phyloP scores from a whole-genome alignment of 2,329 filamentous ascomycete species.

The Xylariaceae sp. region DNA sequence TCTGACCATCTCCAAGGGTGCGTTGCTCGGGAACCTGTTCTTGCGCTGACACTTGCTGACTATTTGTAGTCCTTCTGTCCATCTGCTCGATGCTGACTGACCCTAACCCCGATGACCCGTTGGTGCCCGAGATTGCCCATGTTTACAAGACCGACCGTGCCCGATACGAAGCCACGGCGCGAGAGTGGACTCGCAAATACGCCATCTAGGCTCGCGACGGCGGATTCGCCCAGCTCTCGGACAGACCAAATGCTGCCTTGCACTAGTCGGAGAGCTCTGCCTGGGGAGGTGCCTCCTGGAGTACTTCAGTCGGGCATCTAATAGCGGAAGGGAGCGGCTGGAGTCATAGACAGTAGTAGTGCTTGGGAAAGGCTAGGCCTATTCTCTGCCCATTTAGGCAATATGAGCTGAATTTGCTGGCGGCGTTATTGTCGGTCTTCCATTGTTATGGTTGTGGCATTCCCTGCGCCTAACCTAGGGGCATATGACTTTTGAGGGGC shows the following conservation, averaged over 20 bases:
- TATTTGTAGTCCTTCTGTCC: conserved; percentile 71
- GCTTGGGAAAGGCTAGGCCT: conserved; percentile 11
- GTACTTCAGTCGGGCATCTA: no score
- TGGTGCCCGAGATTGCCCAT: conserved; percentile 97
- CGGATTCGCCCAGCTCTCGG: no score
- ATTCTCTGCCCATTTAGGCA: conserved; percentile 17
- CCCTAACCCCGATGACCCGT: conserved; percentile 96
- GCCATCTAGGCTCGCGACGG: conserved; percentile 69
- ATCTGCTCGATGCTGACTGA: conserved; percentile 99
- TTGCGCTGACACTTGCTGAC: neutral
- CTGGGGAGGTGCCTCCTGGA: no score
- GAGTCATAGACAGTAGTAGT: conserved; percentile 12
- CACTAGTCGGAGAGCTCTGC: no score
- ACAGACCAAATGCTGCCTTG: no score
- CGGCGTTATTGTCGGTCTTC: conserved; percentile 16
- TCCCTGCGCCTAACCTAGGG: conserved; percentile 5
- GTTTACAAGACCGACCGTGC: conserved; percentile 99
- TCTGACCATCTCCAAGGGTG: conserved; percentile 97
- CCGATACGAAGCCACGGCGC: conserved; percentile 90
- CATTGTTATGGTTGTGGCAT: conserved; percentile 17
- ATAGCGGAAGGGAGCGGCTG: no score
- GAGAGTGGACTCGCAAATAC: conserved; percentile 99
- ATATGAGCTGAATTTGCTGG: conserved; percentile 19
- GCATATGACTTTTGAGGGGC: conserved; percentile 12
- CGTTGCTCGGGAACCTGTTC: conserved; percentile 11